Evolutionary conservation across 139 green algal species (phyloP).

Genomic region (Picochlorum sp.): DNA sequence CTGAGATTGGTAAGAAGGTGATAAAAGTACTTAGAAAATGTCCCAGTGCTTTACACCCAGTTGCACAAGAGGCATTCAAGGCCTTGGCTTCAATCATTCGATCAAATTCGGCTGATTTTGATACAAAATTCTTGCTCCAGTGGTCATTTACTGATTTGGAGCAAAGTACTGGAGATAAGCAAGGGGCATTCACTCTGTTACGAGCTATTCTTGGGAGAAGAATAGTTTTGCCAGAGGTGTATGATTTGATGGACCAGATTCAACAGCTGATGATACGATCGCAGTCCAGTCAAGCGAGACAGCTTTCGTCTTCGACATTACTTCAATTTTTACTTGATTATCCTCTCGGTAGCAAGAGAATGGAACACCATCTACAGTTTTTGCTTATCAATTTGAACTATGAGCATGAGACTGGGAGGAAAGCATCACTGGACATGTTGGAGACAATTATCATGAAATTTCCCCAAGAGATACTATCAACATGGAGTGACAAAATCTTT

Average conservation of each 20-base stretch:
- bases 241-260: slow-evolving; percentile 79
- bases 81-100: slow-evolving; percentile 64
- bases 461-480: slow-evolving; percentile 47
- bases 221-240: slow-evolving; percentile 81
- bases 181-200: slow-evolving; percentile 60
- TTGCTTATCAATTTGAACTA: slow-evolving; percentile 66
- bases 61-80: slow-evolving; percentile 60
- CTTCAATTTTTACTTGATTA: slow-evolving; percentile 93
- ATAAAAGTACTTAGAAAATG: slow-evolving; percentile 42
- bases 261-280: slow-evolving; percentile 30
- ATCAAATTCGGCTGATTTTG: slow-evolving; percentile 45
- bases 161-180: slow-evolving; percentile 18
- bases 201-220: slow-evolving; percentile 57
- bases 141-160: slow-evolving; percentile 70
- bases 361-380: slow-evolving; percentile 65
- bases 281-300: slow-evolving; percentile 36
- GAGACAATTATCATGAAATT: slow-evolving; percentile 71
- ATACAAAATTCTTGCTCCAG: slow-evolving; percentile 62
- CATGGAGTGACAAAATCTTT: slow-evolving; percentile 46
- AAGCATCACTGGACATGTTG: slow-evolving; percentile 64
- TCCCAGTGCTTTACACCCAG: slow-evolving; percentile 34
- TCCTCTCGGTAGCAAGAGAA: slow-evolving; percentile 57
- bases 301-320: slow-evolving; percentile 46
- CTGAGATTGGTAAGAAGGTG: slow-evolving; percentile 10
- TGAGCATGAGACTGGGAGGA: slow-evolving; percentile 60